phyloP scores from a whole-genome alignment of 1,284 basidiomycete genomes.

The Rhizopogon parksii region DNA sequence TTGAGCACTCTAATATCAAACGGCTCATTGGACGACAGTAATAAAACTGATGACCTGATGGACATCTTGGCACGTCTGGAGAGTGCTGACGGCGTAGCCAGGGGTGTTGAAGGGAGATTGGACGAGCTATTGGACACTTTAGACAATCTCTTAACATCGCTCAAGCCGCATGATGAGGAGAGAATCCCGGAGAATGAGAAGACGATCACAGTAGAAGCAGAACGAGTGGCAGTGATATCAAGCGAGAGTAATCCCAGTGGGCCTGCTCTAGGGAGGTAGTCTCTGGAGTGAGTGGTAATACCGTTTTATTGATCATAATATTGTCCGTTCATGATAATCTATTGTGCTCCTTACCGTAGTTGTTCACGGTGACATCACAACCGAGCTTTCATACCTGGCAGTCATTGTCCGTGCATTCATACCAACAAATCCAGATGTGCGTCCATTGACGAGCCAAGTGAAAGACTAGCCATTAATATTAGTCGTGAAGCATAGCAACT shows the following conservation, averaged over 20 bases:
- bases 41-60: slow-evolving; percentile 34
- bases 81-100: slow-evolving; percentile 46
- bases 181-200: not conserved
- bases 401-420: too few species aligned
- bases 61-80: slow-evolving; percentile 47
- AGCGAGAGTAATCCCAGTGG: not conserved
- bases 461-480: too few species aligned
- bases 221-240: not conserved
- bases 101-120: slow-evolving; percentile 49
- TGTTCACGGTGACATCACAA: not conserved
- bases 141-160: slow-evolving; percentile 42
- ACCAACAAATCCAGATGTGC: too few species aligned
- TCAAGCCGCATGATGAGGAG: slow-evolving; percentile 28
- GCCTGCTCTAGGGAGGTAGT: not conserved
- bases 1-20: slow-evolving; percentile 33
- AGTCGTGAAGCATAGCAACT: too few species aligned
- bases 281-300: not conserved
- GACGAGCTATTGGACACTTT: slow-evolving; percentile 51
- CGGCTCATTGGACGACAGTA: slow-evolving; percentile 27
- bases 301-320: not conserved
- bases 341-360: not conserved
- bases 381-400: too few species aligned
- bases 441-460: too few species aligned
- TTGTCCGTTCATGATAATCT: not conserved
- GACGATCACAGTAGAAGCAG: not conserved